A percentile compares a stretch with the other conserved stretches of the same genome.
Conservation (phyloP, 148 eudicot species). For the Rhododendron vialii region DNA sequence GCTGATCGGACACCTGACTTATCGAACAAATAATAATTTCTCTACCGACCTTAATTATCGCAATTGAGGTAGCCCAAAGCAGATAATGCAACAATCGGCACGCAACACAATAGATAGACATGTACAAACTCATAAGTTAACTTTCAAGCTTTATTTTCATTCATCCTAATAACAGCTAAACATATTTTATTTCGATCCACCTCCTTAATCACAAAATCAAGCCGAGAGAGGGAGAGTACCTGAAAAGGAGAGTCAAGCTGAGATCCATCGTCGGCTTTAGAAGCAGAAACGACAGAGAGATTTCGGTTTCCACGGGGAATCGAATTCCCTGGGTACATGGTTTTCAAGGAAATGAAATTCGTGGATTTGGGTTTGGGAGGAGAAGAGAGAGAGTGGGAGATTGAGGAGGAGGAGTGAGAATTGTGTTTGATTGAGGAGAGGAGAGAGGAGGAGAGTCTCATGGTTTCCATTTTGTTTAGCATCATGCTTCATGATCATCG, state of each 20-base stretch:
- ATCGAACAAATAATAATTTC: no score
- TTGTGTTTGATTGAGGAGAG: neutral
- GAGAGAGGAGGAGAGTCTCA: neutral
- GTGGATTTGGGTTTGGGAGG: neutral
- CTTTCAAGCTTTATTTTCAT: neutral
- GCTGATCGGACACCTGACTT: no score
- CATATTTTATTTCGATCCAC: neutral
- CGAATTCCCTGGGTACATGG: neutral
- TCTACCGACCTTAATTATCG: neutral
- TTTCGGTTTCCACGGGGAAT: conserved; percentile 11
- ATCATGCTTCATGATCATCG: neutral
- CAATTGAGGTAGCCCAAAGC: neutral
- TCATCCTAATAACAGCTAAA: neutral
- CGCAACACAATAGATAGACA: neutral
- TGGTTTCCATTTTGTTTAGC: neutral
- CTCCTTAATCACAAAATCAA: neutral
- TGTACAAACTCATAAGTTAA: neutral
- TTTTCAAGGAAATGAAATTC: conserved; percentile 16
- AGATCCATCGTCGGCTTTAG: conserved; percentile 14
- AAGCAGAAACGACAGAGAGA: conserved; percentile 22
- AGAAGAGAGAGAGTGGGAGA: neutral
- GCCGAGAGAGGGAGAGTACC: conserved; percentile 4
- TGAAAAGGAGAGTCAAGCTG: conserved; percentile 4
- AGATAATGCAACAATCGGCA: neutral
- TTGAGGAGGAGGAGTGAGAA: neutral